Percentiles rank a stretch among this genome's conserved stretches.
Conservation (phyloP, 345 rosid species). For the Eutrema yunnanense region DNA sequence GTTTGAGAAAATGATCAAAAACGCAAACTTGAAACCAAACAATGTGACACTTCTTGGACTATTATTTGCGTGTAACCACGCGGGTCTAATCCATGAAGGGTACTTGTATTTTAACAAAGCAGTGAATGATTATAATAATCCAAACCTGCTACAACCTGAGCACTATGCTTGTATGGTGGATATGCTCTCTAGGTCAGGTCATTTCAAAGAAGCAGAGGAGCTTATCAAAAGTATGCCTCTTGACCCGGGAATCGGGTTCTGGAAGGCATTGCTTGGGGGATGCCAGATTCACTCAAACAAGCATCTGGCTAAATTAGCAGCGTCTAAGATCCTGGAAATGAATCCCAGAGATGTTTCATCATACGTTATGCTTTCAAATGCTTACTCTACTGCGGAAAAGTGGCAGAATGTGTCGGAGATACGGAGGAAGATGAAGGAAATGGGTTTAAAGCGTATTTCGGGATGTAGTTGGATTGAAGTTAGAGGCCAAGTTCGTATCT, state of each 20-base stretch:
- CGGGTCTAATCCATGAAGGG: conserved; percentile 65
- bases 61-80: conserved; percentile 74
- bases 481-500: conserved; percentile 47
- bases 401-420: conserved; percentile 52
- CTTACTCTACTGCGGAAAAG: conserved; percentile 56
- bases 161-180: conserved; percentile 87
- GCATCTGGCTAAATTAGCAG: conserved; percentile 46
- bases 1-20: conserved; percentile 41
- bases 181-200: conserved; percentile 62
- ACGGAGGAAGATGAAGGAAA: conserved; percentile 56
- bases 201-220: conserved; percentile 51
- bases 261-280: conserved; percentile 89
- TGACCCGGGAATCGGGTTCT: conserved; percentile 77
- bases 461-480: conserved; percentile 84
- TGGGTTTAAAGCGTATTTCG: conserved; percentile 48
- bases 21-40: conserved; percentile 46
- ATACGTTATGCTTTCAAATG: conserved; percentile 75
- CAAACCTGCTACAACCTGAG: conserved; percentile 42
- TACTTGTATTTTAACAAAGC: conserved; percentile 51
- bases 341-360: conserved; percentile 78
- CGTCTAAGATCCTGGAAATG: conserved; percentile 48
- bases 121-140: conserved; percentile 23
- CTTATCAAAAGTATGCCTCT: conserved; percentile 50
- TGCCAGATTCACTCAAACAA: conserved; percentile 64
- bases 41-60: conserved; percentile 61